Conservation (phyloP, 2,329 filamentous ascomycete species). For the Venturia oleaginea region DNA sequence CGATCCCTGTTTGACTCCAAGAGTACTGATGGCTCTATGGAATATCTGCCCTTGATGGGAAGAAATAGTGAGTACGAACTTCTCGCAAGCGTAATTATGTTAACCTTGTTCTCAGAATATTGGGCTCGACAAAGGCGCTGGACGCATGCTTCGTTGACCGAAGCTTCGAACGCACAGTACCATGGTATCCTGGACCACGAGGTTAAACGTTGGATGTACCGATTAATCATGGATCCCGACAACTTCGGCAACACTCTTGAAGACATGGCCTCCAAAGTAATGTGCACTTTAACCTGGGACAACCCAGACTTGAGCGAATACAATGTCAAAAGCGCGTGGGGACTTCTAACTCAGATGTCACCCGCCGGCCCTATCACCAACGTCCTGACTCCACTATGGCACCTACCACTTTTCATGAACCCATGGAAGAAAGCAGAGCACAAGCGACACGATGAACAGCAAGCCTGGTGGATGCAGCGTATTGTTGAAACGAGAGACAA, state of each 20-base stretch:
- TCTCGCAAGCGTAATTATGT: neutral
- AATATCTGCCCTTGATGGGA: slow-evolving; percentile 48
- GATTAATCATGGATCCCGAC: slow-evolving; percentile 42
- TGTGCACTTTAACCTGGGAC: slow-evolving; percentile 47
- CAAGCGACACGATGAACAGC: slow-evolving; percentile 45
- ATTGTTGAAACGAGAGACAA: slow-evolving; percentile 30
- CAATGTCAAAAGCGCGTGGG: slow-evolving; percentile 45
- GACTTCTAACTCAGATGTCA: slow-evolving; percentile 49
- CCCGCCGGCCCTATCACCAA: slow-evolving; percentile 51
- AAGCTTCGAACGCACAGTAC: slow-evolving; percentile 36
- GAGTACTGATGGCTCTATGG: slow-evolving; percentile 46
- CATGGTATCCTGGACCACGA: slow-evolving; percentile 44
- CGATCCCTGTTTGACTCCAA: slow-evolving; percentile 46
- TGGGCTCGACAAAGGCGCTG: slow-evolving; percentile 47
- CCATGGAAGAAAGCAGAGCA: slow-evolving; percentile 46
- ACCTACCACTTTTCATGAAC: slow-evolving; percentile 41
- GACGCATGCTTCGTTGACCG: slow-evolving; percentile 43
- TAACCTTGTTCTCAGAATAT: slow-evolving; percentile 33
- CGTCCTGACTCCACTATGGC: slow-evolving; percentile 46
- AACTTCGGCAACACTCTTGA: slow-evolving; percentile 43
- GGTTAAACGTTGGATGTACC: slow-evolving; percentile 44
- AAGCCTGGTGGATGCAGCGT: slow-evolving; percentile 45
- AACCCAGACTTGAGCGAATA: slow-evolving; percentile 40
- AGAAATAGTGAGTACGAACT: slow-evolving; percentile 38
- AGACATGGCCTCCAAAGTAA: slow-evolving; percentile 50